A percentile compares a stretch with the other conserved stretches of the same genome.
Conservation (phyloP, 768 basidiomycete species). For the Trametes meyenii region DNA sequence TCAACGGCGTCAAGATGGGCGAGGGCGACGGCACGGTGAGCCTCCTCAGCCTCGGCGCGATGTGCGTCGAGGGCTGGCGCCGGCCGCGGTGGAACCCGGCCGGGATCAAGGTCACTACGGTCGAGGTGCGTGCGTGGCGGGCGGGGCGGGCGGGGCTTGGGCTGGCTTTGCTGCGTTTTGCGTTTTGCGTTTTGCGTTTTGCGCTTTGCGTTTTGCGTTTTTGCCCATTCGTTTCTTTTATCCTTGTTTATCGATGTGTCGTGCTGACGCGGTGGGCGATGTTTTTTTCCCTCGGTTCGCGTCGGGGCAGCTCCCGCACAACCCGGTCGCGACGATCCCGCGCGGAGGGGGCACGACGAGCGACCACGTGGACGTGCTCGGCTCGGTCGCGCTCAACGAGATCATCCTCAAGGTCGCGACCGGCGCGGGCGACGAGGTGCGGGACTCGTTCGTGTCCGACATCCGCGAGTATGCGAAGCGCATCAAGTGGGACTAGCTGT, state of each 20-base stretch:
- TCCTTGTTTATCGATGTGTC: too few relatives aligned
- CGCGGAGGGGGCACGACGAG: constrained; percentile 92
- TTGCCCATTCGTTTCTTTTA: too few relatives aligned
- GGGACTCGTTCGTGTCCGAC: constrained; percentile 70
- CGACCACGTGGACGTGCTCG: constrained; percentile 76
- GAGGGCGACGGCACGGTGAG: constrained; percentile 96
- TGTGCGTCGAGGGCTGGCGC: constrained; percentile 97
- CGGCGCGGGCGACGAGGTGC: constrained; percentile 73
- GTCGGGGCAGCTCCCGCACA: constrained; percentile 68
- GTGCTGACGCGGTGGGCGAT: constrained; percentile 2
- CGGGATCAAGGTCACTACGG: constrained; percentile 81
- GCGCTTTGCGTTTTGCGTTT: too few relatives aligned
- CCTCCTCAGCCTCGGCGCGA: constrained; percentile 84
- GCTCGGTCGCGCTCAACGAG: constrained; percentile 82
- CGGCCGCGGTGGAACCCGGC: constrained; percentile 88
- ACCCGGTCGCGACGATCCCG: constrained; percentile 68
- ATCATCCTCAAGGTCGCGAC: constrained; percentile 90
- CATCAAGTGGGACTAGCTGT: constrained; percentile 71
- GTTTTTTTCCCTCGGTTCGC: too few relatives aligned
- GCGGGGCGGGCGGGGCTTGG: too few relatives aligned
- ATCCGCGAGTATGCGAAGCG: constrained; percentile 75
- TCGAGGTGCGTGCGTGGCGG: constrained; percentile 68
- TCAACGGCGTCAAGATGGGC: constrained; percentile 88
- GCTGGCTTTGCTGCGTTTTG: too few relatives aligned
- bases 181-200: too few relatives aligned